Percentiles rank a stretch among this genome's conserved stretches.
phyloP scores from a whole-genome alignment of 2,329 filamentous ascomycete species.

The Aureobasidium vineae region DNA sequence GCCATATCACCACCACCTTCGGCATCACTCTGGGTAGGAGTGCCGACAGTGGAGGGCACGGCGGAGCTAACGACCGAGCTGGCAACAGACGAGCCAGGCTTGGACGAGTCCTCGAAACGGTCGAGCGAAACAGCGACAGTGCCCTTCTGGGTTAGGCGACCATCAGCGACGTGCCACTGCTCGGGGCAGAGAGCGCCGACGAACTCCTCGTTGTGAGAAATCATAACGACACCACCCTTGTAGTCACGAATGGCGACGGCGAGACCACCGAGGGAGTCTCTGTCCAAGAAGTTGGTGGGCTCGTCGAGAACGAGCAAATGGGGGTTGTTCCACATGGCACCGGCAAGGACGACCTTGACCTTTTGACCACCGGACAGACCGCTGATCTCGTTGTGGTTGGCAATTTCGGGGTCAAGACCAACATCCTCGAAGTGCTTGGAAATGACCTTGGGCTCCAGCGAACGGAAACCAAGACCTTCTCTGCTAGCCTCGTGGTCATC shows the following conservation, averaged over 20 bases:
- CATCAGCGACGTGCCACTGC: conserved; percentile 92
- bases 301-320: conserved; percentile 97
- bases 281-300: conserved; percentile 98
- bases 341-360: conserved; percentile 96
- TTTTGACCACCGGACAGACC: conserved; percentile 96
- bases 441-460: conserved; percentile 89
- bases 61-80: conserved; percentile 48
- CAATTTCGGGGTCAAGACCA: conserved; percentile 93
- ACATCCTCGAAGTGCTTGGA: conserved; percentile 98
- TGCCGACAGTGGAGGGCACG: conserved; percentile 33
- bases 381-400: conserved; percentile 97
- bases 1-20: conserved; percentile 86
- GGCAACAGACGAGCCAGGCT: conserved; percentile 59
- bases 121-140: conserved; percentile 70
- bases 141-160: conserved; percentile 81
- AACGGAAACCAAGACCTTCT: conserved; percentile 93
- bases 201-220: conserved; percentile 99
- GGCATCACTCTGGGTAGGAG: conserved; percentile 53
- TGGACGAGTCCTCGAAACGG: conserved; percentile 78
- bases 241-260: conserved; percentile 98
- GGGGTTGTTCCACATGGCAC: conserved; percentile 76
- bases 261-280: conserved; percentile 92
- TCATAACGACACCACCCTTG: conserved; percentile 98
- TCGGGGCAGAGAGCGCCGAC: conserved; percentile 93
- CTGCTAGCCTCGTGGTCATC: conserved; percentile 99